phyloP scores from a whole-genome alignment of 176 grass and related monocot genomes.

The Bromus sterilis region DNA sequence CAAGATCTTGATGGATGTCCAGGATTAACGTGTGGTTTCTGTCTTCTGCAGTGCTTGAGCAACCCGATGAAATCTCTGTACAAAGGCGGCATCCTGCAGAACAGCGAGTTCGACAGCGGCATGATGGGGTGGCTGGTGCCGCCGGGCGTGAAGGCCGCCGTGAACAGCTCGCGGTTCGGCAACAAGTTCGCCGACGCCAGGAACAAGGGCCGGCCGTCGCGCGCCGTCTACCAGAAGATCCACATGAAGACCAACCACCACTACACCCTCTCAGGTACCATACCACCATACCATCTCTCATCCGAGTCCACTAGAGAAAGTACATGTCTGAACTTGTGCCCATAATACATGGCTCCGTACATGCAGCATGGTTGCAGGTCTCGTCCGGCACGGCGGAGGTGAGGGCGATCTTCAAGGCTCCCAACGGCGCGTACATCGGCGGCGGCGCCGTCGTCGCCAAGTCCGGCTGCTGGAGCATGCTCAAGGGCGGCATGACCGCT shows the following conservation, averaged over 20 bases:
- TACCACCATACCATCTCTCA: no score
- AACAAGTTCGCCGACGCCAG: neutral
- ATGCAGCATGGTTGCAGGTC: slow-evolving; percentile 58
- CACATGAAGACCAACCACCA: slow-evolving; percentile 34
- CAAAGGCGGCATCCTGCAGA: slow-evolving; percentile 60
- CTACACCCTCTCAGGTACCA: slow-evolving; percentile 66
- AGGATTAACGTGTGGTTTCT: neutral
- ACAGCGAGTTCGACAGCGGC: slow-evolving; percentile 57
- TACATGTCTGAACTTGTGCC: neutral
- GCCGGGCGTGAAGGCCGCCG: slow-evolving; percentile 16
- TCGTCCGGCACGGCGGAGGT: slow-evolving; percentile 33
- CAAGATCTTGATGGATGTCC: neutral
- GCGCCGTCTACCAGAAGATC: slow-evolving; percentile 53
- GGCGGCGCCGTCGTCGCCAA: slow-evolving; percentile 21
- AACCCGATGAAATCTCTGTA: slow-evolving; percentile 55
- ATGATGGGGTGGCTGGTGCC: slow-evolving; percentile 48
- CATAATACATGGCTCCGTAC: no score
- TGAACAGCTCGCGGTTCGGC: slow-evolving; percentile 20
- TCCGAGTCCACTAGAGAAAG: neutral
- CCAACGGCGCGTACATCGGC: slow-evolving; percentile 7
- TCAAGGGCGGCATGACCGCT: slow-evolving; percentile 76
- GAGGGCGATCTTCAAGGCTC: slow-evolving; percentile 40
- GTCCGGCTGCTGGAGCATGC: slow-evolving; percentile 54
- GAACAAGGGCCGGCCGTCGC: slow-evolving; percentile 12
- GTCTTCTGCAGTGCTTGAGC: slow-evolving; percentile 44